These are phyloP conservation scores for Mariannaea elegans DNA, from an alignment of 2,329 filamentous ascomycete species.

Conservation along the genomic window DNA sequence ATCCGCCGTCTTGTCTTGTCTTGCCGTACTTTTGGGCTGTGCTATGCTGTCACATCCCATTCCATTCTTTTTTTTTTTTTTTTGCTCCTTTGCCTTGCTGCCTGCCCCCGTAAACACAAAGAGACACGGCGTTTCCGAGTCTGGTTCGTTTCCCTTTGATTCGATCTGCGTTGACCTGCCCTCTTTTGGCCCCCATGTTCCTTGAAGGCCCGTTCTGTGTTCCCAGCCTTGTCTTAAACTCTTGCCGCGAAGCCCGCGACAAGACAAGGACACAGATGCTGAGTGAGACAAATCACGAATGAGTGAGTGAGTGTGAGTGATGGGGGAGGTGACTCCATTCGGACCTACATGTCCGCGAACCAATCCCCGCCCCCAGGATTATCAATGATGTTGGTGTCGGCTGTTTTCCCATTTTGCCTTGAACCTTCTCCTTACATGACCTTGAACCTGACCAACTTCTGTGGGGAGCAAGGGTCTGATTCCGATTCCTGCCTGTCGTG, in stretches of 20 bases:
- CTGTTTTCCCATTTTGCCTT: conserved; percentile 18
- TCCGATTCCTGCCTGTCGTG: conserved; percentile 10
- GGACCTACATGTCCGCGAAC: conserved; percentile 29
- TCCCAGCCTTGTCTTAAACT: not conserved
- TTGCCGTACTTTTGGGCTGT: no score
- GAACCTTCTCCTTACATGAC: not conserved
- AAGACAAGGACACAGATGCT: no score
- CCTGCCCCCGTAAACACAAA: not conserved
- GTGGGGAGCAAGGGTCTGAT: conserved; percentile 4
- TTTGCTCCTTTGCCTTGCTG: not conserved
- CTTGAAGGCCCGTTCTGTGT: not conserved
- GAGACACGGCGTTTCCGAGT: conserved; percentile 13
- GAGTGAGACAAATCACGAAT: no score
- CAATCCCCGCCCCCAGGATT: conserved; percentile 23
- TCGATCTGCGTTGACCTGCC: not conserved
- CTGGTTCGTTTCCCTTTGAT: not conserved
- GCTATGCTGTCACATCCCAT: no score
- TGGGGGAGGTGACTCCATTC: conserved; percentile 12
- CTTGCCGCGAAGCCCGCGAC: not conserved
- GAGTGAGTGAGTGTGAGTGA: not conserved
- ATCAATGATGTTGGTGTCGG: conserved; percentile 4
- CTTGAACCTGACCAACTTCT: not conserved
- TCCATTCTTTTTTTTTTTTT: no score
- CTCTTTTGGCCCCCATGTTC: not conserved
- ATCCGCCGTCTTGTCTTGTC: no score